phyloP scores from a whole-genome alignment of 768 basidiomycete genomes.

The Phanerodontia chrysosporium region DNA sequence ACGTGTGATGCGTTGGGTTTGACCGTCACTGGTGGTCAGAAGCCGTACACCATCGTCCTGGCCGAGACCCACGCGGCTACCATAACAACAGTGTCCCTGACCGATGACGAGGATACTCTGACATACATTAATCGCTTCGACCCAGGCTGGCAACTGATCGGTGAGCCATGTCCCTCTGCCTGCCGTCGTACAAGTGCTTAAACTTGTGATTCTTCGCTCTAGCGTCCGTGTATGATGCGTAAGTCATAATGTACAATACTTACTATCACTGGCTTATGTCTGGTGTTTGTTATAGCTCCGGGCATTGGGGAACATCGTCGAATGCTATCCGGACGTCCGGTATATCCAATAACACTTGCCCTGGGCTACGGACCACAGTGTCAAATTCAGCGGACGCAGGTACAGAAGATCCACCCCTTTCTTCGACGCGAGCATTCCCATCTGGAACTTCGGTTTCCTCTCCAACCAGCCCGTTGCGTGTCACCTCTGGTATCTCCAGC shows the following conservation, averaged over 20 bases:
- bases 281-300: conserved; percentile 27
- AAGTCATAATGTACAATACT: not conserved
- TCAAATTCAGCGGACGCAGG: too few species aligned
- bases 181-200: not conserved
- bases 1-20: too few species aligned
- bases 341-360: conserved; percentile 29
- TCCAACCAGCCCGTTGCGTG: too few species aligned
- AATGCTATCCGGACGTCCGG: conserved; percentile 20
- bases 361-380: conserved; percentile 30
- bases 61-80: too few species aligned
- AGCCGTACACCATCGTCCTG: too few species aligned
- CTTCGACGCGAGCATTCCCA: too few species aligned
- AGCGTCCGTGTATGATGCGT: conserved; percentile 33
- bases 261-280: not conserved
- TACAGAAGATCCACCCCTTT: too few species aligned
- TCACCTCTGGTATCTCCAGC: too few species aligned
- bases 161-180: conserved; percentile 27
- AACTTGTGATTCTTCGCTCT: not conserved
- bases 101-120: conserved; percentile 32
- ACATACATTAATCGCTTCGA: conserved; percentile 40
- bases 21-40: too few species aligned
- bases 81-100: too few species aligned
- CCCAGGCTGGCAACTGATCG: conserved; percentile 33
- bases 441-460: too few species aligned
- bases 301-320: conserved; percentile 29